Percentiles rank a stretch among this genome's conserved stretches.
Conservation (phyloP, 352 stramenopile genomes). For the Pythium coloratum region DNA sequence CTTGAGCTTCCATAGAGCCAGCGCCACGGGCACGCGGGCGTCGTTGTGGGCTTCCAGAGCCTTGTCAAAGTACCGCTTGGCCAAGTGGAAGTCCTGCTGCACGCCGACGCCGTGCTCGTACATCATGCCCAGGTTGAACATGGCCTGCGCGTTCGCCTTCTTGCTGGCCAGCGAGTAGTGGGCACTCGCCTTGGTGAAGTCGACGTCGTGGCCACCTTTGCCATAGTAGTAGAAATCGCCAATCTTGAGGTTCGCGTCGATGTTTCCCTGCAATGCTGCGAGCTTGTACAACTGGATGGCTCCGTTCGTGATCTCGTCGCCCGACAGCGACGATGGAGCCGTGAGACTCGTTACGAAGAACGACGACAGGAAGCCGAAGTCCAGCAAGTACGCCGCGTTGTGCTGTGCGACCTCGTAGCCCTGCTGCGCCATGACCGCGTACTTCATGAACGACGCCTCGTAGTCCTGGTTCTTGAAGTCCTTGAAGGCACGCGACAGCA, state of each 20-base stretch:
- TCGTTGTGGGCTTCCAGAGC: conserved; percentile 69
- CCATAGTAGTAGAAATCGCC: conserved; percentile 92
- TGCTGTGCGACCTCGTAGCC: conserved; percentile 93
- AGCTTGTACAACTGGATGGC: conserved; percentile 77
- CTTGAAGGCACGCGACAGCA: conserved; percentile 61
- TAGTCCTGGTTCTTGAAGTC: conserved; percentile 83
- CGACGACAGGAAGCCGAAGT: conserved; percentile 61
- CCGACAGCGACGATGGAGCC: conserved; percentile 15
- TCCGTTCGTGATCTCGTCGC: conserved; percentile 37
- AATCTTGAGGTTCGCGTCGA: conserved; percentile 90
- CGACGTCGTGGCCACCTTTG: conserved; percentile 52
- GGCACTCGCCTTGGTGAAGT: conserved; percentile 74
- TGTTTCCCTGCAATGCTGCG: conserved; percentile 85
- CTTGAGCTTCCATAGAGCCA: conserved; percentile 86
- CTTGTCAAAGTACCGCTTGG: conserved; percentile 91
- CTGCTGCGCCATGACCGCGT: conserved; percentile 89
- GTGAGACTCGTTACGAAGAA: conserved; percentile 19
- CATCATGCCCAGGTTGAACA: conserved; percentile 92
- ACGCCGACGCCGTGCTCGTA: conserved; percentile 84
- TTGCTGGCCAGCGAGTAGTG: conserved; percentile 89
- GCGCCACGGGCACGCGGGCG: conserved; percentile 70
- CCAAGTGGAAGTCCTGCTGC: conserved; percentile 88
- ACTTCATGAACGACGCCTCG: conserved; percentile 86
- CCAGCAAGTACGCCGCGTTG: conserved; percentile 91
- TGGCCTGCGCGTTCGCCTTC: conserved; percentile 81